phyloP scores from a whole-genome alignment of 768 basidiomycete species.

The Vararia minispora region DNA sequence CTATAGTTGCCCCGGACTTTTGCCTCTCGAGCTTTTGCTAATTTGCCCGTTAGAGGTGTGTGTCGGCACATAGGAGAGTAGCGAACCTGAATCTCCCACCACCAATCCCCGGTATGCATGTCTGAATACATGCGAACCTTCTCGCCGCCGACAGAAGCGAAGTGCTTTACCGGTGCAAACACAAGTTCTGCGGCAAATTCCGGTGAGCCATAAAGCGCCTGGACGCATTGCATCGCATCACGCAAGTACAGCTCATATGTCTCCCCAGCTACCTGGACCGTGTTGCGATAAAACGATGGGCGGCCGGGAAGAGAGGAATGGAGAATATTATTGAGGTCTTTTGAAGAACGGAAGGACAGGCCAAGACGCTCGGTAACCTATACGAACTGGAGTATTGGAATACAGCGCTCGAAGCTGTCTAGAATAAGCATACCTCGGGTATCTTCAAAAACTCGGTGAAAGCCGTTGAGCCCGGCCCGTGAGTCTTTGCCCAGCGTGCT shows the following conservation, averaged over 20 bases:
- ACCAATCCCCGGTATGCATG: constrained; percentile 18
- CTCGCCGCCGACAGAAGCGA: not conserved
- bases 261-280: not conserved
- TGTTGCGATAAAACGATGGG: not conserved
- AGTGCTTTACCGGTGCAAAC: not conserved
- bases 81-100: constrained; percentile 18
- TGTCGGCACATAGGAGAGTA: too few species aligned
- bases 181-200: not conserved
- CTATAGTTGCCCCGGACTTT: constrained; percentile 10
- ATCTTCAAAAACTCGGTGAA: not conserved
- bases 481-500: not conserved
- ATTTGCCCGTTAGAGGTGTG: too few species aligned
- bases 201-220: not conserved
- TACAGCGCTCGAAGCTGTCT: too few species aligned
- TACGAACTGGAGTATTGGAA: too few species aligned
- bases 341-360: constrained; percentile 22
- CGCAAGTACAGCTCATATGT: not conserved
- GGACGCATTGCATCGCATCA: not conserved
- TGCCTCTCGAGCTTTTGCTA: not conserved
- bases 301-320: not conserved
- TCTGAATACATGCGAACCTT: constrained; percentile 10
- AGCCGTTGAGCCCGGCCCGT: not conserved
- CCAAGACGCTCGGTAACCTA: constrained; percentile 15
- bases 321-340: not conserved
- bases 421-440: too few species aligned